Evolutionary conservation across 1,284 basidiomycete genomes (phyloP), one percentile per base, ranked within the genome.

Genomic region (Marasmius tenuissimus): DNA sequence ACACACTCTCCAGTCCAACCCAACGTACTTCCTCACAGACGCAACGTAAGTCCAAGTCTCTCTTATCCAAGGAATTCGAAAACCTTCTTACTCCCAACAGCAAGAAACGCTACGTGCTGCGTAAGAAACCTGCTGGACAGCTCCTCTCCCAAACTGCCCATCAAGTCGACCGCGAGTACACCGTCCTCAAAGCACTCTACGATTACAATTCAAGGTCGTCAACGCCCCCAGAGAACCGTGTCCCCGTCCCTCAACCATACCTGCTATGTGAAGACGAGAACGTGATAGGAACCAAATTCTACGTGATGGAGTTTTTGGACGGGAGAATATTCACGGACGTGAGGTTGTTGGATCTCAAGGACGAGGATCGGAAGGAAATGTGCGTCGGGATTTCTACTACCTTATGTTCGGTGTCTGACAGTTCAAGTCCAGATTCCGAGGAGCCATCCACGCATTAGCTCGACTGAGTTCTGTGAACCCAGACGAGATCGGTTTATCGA

Each of bases 251-350:
- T 0, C 84, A 89, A 68, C 94, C 96, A 0, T 91, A 91, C 67
- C 81, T 89, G 40, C 79, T 98, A 1, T 97, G 95, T 73, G 87
- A 91, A 70, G 93, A 98, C 70, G 77, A 70, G 35, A 70, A 75
- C 2, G 84, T 98, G 22, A 83, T 97, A 18, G 97, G 96, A 0
- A 94, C 94, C 37, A 85, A 92, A 0, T 98, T 98, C 77, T 98
- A 98, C 73, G 83, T 98, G 42, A 98, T 98, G 96, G 90, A 97
- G 72, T 98, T 93, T 72, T 73, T 98, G 56, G 87, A 95, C 52
- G 97, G 96, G 0, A 82, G 97, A 49, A 97, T 98, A 70, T 98
- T 98, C 76, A 92, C 93, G 8, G 91, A 98, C 73, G 80, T 86
- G 12, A 77, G 85, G 60, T 90, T 98, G 87, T 85, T 85, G 0